Evolutionary conservation across 2,329 filamentous ascomycete species (phyloP).

Genomic region (Xylaria sp.): DNA sequence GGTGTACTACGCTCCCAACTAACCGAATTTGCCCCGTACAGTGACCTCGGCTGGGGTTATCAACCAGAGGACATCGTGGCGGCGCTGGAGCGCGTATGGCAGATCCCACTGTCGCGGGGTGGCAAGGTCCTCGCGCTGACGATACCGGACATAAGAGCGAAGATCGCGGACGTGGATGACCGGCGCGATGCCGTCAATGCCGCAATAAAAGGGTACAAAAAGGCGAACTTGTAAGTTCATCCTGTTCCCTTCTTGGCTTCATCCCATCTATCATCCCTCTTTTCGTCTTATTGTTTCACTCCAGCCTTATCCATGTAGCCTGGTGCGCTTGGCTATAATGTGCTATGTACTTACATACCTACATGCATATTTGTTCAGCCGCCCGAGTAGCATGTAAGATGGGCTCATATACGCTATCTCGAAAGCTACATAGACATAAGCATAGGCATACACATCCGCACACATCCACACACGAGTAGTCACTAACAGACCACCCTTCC

Average conservation of each 20-base stretch:
- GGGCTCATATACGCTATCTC: too few relatives aligned
- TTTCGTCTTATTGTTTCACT: neutral
- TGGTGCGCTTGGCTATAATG: too few relatives aligned
- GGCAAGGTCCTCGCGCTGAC: constrained; percentile 65
- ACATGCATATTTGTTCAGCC: too few relatives aligned
- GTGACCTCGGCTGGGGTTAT: constrained; percentile 53
- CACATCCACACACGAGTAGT: too few relatives aligned
- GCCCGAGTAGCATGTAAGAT: too few relatives aligned
- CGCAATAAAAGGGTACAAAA: constrained; percentile 53
- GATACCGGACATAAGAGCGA: constrained; percentile 54
- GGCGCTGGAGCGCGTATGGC: constrained; percentile 54
- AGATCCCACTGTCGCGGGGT: constrained; percentile 50
- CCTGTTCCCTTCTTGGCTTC: neutral
- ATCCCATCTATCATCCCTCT: neutral
- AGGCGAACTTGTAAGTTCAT: constrained; percentile 54
- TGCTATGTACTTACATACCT: too few relatives aligned
- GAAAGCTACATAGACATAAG: neutral
- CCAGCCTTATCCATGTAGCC: too few relatives aligned
- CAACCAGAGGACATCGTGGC: constrained; percentile 48
- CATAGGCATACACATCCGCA: neutral
- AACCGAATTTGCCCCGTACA: constrained; percentile 24
- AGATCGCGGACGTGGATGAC: constrained; percentile 34
- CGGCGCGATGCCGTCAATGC: constrained; percentile 53
- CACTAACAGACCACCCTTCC: constrained; percentile 2
- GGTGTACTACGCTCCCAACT: too few relatives aligned